Base-by-base conservation (phyloP, 1,284 basidiomycete species). In the Rhodotorula sp. region DNA sequence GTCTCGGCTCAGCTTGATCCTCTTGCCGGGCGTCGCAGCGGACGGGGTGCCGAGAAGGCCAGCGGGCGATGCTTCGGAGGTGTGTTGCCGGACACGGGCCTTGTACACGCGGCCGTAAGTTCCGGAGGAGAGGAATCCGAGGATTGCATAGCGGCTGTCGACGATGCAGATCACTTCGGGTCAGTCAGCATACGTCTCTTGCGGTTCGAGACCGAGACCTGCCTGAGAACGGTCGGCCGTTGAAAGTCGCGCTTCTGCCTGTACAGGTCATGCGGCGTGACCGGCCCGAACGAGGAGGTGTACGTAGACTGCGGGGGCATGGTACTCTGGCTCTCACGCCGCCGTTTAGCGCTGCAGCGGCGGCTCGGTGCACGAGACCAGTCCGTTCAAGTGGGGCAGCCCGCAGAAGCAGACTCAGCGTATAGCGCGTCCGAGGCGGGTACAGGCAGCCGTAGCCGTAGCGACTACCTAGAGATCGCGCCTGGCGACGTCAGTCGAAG, bases 31-130 rank as follows among this genome's bases (percentile, higher is more conserved):
- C 5, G 73, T 73, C 0, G 67, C 70, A 2, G 73, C 73, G 2
- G 67, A 64, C 2, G 74, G 76, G 0, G 72, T 77, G 18, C 74
- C 72, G 52, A 77, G 66, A 34, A 77, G 47, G 5, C 72, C 73
- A 18, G 72, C 72, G 2, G 74, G 76, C 16, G 71, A 72, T 1
- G 67, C 65, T 26, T 71, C 71, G 2, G 68, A 69, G 14, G 69
- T 28, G 26, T 66, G 59, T 47, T 62, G 50, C 45, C 72, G 79
- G 23, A 84, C 77, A 72, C 91, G 87, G 0, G 95, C 97, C 81
- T 99, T 99, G 86, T 99, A 99, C 7, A 99, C 95, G 43, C 94
- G 86, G 0, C 97, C 97, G 79, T 99, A 99, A 0, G 97, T 99
- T 26, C 95, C 95, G 6, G 93, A 95, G 14, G 93, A 97, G 76